Conservation (phyloP, 129 eudicot species). For the Erigeron canadensis region DNA sequence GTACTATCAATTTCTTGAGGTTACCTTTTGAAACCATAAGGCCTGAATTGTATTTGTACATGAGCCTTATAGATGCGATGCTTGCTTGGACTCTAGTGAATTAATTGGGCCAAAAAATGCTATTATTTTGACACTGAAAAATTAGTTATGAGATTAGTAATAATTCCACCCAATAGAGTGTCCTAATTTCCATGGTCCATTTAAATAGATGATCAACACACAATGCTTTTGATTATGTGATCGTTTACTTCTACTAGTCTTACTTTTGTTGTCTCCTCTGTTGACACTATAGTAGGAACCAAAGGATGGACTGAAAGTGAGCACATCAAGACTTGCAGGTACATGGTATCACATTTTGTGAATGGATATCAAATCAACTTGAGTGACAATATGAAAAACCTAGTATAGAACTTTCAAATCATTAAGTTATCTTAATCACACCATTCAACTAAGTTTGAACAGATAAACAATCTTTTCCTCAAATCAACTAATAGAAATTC, state of each 20-base stretch:
- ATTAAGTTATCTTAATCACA: neutral
- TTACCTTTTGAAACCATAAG: too few species aligned
- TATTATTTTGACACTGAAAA: neutral
- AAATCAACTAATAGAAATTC: neutral
- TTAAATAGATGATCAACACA: neutral
- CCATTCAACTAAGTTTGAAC: neutral
- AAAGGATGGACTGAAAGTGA: neutral
- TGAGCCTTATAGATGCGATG: neutral
- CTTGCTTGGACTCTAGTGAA: neutral
- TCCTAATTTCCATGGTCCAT: neutral
- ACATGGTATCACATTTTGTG: neutral
- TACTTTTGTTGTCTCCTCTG: neutral
- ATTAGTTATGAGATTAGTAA: neutral
- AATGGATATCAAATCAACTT: neutral
- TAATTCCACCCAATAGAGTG: neutral
- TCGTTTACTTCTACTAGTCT: neutral
- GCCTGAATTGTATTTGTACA: too few species aligned
- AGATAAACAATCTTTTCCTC: neutral
- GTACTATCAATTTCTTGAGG: too few species aligned
- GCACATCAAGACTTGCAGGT: neutral
- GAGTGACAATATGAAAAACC: too few species aligned
- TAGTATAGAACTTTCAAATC: neutral
- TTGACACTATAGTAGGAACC: neutral
- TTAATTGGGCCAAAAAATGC: neutral
- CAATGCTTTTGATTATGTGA: neutral